Conservation (phyloP, 345 rosid genomes). For the Syzygium grande region DNA sequence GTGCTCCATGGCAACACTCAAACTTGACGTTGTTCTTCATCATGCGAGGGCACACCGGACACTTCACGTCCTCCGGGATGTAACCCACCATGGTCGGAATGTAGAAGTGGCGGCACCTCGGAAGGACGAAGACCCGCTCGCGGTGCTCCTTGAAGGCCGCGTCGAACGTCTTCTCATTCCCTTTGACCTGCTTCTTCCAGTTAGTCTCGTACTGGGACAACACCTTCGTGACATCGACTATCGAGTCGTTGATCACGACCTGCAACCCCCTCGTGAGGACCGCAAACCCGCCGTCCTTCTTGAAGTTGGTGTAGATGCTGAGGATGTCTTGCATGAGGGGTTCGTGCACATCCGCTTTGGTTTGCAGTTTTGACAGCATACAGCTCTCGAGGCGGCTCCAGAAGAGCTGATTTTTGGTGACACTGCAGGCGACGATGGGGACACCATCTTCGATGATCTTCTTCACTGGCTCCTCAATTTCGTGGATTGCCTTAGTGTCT, state of each 20-base stretch:
- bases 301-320: conserved; percentile 5
- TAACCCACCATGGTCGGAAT: conserved; percentile 6
- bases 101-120: conserved; percentile 1
- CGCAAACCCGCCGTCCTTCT: conserved; percentile 3
- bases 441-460: neutral
- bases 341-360: neutral
- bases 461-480: neutral
- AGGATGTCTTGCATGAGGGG: neutral
- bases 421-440: neutral
- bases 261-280: neutral
- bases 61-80: conserved; percentile 8
- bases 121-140: neutral
- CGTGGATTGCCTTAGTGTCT: neutral
- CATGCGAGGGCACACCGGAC: conserved; percentile 4
- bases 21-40: conserved; percentile 5
- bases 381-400: conserved; percentile 2
- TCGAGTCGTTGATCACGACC: neutral
- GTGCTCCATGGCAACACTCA: conserved; percentile 8
- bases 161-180: neutral
- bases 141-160: neutral
- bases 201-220: neutral
- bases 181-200: conserved; percentile 1
- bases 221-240: neutral
- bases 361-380: neutral
- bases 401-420: neutral